Evolutionary conservation across 176 grass and related monocot genomes (phyloP).

Genomic region (Stipa capillata): DNA sequence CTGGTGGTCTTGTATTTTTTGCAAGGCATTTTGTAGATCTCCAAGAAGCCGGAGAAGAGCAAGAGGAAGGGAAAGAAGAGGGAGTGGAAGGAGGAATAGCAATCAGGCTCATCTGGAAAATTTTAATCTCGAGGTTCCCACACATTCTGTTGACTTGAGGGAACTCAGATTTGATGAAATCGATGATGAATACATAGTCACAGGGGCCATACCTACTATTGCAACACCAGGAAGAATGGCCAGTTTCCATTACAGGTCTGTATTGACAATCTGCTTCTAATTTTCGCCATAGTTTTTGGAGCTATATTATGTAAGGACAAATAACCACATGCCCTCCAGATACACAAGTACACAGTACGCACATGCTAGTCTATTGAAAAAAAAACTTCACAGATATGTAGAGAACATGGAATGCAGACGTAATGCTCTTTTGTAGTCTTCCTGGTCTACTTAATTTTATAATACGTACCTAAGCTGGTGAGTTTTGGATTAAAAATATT

Average conservation of each 20-base stretch:
- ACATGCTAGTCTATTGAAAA: not conserved
- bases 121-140: conserved; percentile 53
- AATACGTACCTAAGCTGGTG: not conserved
- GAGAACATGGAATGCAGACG: not conserved
- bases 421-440: not conserved
- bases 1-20: conserved; percentile 95
- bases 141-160: conserved; percentile 67
- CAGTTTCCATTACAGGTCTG: conserved; percentile 61
- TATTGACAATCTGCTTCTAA: not conserved
- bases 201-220: conserved; percentile 47
- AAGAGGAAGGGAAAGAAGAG: conserved; percentile 40
- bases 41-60: conserved; percentile 63
- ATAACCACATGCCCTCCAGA: not conserved
- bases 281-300: not conserved
- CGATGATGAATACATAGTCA: conserved; percentile 72
- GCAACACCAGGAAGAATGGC: conserved; percentile 46
- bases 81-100: conserved; percentile 49
- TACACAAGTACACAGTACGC: not conserved
- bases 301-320: conserved; percentile 1
- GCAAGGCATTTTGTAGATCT: conserved; percentile 66
- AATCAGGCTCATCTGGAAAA: conserved; percentile 52
- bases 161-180: conserved; percentile 86
- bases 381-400: not conserved
- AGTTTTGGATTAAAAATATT: not conserved
- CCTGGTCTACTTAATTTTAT: not conserved